phyloP scores from a whole-genome alignment of 495 filamentous ascomycete species.

The Talaromyces wortmannii region DNA sequence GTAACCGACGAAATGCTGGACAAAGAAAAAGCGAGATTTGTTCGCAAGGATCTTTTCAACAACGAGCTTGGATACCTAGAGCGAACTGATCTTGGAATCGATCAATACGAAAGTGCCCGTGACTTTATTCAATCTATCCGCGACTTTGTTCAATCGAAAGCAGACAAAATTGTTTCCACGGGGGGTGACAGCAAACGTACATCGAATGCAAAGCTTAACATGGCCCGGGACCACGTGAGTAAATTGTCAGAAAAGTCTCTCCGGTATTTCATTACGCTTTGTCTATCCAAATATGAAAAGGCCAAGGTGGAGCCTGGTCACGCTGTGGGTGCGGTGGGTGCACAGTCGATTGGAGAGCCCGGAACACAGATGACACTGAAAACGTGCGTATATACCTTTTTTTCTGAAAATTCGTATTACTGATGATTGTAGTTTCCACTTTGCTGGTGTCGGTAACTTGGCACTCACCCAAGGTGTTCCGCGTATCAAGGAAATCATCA shows the following conservation, averaged over 20 bases:
- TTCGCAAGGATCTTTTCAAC: conserved; percentile 47
- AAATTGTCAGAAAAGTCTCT: conserved; percentile 75
- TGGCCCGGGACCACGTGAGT: conserved; percentile 59
- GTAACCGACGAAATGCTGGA: conserved; percentile 58
- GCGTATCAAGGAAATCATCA: conserved; percentile 99
- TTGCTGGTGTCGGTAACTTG: conserved; percentile 98
- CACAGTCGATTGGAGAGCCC: conserved; percentile 96
- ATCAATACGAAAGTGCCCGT: conserved; percentile 79
- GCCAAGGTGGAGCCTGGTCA: conserved; percentile 90
- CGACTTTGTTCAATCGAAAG: conserved; percentile 56
- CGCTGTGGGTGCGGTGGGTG: conserved; percentile 94
- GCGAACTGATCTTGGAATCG: conserved; percentile 58
- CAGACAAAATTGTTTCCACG: conserved; percentile 39
- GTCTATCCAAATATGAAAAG: conserved; percentile 81
- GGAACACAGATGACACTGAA: conserved; percentile 99
- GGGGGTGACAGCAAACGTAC: conserved; percentile 27
- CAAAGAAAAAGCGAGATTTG: conserved; percentile 56
- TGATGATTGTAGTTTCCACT: conserved; percentile 63
- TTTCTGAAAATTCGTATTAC: not conserved
- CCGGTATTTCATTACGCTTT: conserved; percentile 67
- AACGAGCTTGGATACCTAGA: conserved; percentile 56
- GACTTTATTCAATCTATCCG: conserved; percentile 74
- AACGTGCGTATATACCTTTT: conserved; percentile 34
- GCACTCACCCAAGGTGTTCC: conserved; percentile 98
- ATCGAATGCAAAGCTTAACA: conserved; percentile 28